phyloP scores from a whole-genome alignment of 164 flowering plant genomes.

The Paratinospora sagittata region DNA sequence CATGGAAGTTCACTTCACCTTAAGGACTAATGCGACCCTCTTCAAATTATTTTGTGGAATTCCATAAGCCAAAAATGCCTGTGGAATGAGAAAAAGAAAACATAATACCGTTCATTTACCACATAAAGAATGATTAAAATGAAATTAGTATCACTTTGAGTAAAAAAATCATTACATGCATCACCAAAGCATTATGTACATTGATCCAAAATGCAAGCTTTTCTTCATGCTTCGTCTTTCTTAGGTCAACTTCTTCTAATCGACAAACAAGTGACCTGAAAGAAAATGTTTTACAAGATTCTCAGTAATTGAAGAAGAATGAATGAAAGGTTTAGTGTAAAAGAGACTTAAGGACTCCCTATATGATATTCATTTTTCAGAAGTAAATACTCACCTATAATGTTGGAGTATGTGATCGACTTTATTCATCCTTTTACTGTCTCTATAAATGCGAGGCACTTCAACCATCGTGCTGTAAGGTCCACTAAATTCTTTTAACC shows the following conservation, averaged over 20 bases:
- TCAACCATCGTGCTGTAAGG: slow-evolving; percentile 94
- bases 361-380: neutral
- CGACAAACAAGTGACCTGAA: slow-evolving; percentile 62
- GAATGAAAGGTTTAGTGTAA: neutral
- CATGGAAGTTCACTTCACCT: slow-evolving; percentile 37
- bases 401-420: slow-evolving; percentile 58
- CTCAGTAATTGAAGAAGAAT: neutral
- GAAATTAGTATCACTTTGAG: neutral
- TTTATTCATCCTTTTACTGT: slow-evolving; percentile 53
- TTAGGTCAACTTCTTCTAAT: slow-evolving; percentile 68
- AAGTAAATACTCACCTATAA: slow-evolving; percentile 49
- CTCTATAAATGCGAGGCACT: slow-evolving; percentile 62
- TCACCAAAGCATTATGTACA: slow-evolving; percentile 87
- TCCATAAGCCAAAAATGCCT: slow-evolving; percentile 90
- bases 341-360: too few relatives aligned
- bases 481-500: slow-evolving; percentile 76
- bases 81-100: slow-evolving; percentile 11
- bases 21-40: slow-evolving; percentile 57
- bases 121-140: slow-evolving; percentile 1
- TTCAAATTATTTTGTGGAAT: slow-evolving; percentile 77
- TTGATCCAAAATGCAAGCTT: slow-evolving; percentile 98
- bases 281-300: slow-evolving; percentile 2
- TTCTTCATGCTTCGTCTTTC: slow-evolving; percentile 73
- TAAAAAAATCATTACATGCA: slow-evolving; percentile 67
- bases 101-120: neutral